These are phyloP conservation scores for Coemansia sp. DNA, from an alignment of 192 early-diverging fungal species.

Conservation along the genomic window DNA sequence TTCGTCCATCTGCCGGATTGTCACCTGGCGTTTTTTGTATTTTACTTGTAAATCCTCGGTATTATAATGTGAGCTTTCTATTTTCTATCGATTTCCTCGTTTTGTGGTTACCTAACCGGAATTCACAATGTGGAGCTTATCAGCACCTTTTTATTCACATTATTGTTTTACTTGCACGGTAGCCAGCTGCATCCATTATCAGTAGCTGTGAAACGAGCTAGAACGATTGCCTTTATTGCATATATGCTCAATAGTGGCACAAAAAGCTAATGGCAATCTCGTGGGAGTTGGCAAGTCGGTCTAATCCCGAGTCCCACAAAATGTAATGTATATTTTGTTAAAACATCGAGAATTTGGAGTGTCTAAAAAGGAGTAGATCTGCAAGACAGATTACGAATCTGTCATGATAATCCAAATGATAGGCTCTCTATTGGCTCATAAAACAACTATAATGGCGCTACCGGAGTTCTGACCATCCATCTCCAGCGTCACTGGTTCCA, in stretches of 20 bases:
- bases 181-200: neutral
- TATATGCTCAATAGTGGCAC: no score
- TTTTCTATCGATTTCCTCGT: neutral
- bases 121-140: no score
- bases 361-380: neutral
- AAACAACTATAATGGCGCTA: neutral
- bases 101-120: no score
- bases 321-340: no score
- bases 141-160: neutral
- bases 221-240: no score
- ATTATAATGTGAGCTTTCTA: neutral
- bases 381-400: neutral
- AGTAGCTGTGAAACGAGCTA: neutral
- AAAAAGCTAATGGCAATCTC: no score
- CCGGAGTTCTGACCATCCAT: slow-evolving; percentile 11
- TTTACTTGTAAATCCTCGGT: neutral
- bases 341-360: no score
- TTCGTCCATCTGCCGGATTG: neutral
- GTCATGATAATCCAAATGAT: neutral
- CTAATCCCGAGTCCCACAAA: no score
- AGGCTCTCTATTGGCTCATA: no score
- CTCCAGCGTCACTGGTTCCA: slow-evolving; percentile 24
- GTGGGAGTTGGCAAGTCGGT: no score
- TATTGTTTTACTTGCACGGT: neutral
- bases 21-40: neutral